These are phyloP conservation scores for Ogataea degrootiae DNA, from an alignment of 805 yeast genomes.

Conservation along the genomic window DNA sequence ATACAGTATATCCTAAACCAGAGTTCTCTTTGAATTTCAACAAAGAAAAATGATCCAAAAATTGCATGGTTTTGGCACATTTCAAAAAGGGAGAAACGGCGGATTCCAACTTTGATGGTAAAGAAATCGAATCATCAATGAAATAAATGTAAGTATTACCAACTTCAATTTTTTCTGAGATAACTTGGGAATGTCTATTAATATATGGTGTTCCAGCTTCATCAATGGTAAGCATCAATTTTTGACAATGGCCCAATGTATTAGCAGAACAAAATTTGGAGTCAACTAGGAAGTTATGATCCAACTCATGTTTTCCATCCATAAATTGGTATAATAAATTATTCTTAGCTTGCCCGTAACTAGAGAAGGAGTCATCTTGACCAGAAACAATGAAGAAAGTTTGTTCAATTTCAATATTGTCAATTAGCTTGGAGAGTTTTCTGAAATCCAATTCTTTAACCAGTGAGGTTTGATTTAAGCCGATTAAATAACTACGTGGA, in stretches of 20 bases:
- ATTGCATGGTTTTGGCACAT: conserved; percentile 62
- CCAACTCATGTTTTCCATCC: conserved; percentile 38
- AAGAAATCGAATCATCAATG: conserved; percentile 51
- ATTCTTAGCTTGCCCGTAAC: conserved; percentile 24
- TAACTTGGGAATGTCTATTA: conserved; percentile 53
- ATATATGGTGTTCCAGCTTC: conserved; percentile 30
- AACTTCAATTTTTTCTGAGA: conserved; percentile 39
- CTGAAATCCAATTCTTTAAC: conserved; percentile 69
- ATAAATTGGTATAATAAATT: conserved; percentile 61
- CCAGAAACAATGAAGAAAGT: conserved; percentile 55
- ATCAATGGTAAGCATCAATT: conserved; percentile 39
- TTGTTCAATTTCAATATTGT: conserved; percentile 44
- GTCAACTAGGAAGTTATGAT: conserved; percentile 35
- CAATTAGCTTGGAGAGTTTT: conserved; percentile 50
- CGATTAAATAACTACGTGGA: conserved; percentile 54
- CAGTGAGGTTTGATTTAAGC: conserved; percentile 54
- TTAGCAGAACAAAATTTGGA: conserved; percentile 48
- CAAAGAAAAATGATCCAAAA: conserved; percentile 48
- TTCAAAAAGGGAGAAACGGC: conserved; percentile 60
- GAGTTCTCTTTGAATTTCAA: conserved; percentile 44
- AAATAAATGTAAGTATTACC: conserved; percentile 68
- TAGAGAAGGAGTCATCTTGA: conserved; percentile 32
- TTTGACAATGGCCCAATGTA: conserved; percentile 64
- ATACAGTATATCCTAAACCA: conserved; percentile 62
- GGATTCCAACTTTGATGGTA: conserved; percentile 61